Conservation (phyloP, 2,329 filamentous ascomycete genomes). For the Pseudopithomyces maydicus region DNA sequence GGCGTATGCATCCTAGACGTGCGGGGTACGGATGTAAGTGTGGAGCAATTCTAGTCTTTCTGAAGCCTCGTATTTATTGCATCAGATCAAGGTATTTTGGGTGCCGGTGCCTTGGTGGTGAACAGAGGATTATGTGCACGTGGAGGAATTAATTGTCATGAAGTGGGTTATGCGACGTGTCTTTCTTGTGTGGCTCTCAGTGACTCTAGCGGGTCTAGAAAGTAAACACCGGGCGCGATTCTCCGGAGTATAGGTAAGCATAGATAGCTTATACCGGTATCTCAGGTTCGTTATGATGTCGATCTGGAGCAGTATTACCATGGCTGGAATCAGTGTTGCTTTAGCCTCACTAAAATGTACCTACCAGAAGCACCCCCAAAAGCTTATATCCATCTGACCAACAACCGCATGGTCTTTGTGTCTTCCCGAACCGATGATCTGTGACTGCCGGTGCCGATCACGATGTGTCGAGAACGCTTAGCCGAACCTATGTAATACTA, state of each 20-base stretch:
- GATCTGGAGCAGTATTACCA: neutral
- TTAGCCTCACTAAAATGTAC: conserved; percentile 8
- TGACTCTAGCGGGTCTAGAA: no score
- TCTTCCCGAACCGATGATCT: neutral
- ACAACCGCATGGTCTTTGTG: neutral
- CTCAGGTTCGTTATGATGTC: neutral
- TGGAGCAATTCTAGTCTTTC: neutral
- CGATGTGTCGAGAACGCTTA: neutral
- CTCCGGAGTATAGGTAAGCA: neutral
- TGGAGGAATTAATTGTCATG: neutral
- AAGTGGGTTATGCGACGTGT: no score
- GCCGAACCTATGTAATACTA: no score
- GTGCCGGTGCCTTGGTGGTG: no score
- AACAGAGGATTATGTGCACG: neutral
- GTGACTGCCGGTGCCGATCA: neutral
- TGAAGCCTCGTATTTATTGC: no score
- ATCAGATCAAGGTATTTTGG: no score
- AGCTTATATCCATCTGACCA: neutral
- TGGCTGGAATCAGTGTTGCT: neutral
- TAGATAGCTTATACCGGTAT: neutral
- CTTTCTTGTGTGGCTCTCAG: no score
- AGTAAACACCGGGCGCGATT: neutral
- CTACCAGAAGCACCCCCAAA: neutral
- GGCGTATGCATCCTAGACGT: neutral
- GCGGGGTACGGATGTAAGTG: conserved; percentile 2